Conservation (phyloP, 1,284 basidiomycete species). For the Cutaneotrichosporon sp. region DNA sequence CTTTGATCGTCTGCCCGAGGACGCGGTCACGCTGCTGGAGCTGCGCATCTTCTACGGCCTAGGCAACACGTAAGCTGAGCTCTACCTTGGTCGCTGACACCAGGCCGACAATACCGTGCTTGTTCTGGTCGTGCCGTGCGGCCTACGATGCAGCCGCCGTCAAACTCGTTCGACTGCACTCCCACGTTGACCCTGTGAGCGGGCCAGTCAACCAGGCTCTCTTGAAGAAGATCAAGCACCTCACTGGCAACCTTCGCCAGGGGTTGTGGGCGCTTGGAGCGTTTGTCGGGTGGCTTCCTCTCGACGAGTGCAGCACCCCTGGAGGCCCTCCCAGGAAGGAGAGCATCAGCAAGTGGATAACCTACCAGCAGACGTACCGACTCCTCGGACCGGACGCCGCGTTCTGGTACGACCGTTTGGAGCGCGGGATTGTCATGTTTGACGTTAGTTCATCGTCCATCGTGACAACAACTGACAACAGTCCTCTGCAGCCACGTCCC, state of each 20-base stretch:
- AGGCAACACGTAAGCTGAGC: not conserved
- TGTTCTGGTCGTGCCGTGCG: not conserved
- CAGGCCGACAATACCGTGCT: not conserved
- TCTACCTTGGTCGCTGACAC: not conserved
- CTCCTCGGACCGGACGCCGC: not conserved
- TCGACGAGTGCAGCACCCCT: conserved; percentile 8
- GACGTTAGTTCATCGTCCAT: not conserved
- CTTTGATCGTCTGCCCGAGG: not conserved
- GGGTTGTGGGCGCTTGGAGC: conserved; percentile 6
- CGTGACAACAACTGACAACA: not conserved
- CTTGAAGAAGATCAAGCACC: not conserved
- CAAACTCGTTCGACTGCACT: not conserved
- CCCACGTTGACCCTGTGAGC: not conserved
- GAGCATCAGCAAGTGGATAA: not conserved
- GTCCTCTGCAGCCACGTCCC: too few species aligned
- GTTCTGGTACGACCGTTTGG: conserved; percentile 5
- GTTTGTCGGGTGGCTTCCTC: conserved; percentile 18
- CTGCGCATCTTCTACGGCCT: not conserved
- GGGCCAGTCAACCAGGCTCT: not conserved
- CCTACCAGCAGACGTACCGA: not conserved
- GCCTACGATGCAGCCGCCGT: not conserved
- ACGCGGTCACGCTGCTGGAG: not conserved
- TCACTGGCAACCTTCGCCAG: not conserved
- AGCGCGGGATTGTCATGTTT: conserved; percentile 2
- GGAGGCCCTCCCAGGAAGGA: not conserved